Conservation (phyloP, 495 filamentous ascomycete genomes). For the Hyaloscypha hepaticicola region DNA sequence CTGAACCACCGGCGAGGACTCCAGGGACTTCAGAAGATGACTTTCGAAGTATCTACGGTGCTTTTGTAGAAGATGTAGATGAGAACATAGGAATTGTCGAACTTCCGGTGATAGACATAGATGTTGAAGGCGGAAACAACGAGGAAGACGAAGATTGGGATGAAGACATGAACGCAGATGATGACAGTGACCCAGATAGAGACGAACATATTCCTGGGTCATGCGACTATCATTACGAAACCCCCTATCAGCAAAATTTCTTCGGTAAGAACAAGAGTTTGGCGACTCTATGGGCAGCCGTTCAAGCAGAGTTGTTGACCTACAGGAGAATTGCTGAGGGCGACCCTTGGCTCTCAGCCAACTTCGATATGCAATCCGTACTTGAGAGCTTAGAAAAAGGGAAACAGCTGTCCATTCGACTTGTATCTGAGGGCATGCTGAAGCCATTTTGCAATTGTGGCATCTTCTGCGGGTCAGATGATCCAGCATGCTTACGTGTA, state of each 20-base stretch:
- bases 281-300: constrained; percentile 31
- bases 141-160: constrained; percentile 7
- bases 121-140: constrained; percentile 10
- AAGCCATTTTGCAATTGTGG: constrained; percentile 31
- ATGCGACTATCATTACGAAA: constrained; percentile 2
- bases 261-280: constrained; percentile 27
- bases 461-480: constrained; percentile 13
- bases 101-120: constrained; percentile 3
- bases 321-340: constrained; percentile 31
- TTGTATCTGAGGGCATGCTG: constrained; percentile 31
- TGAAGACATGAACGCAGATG: background rate
- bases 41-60: constrained; percentile 14
- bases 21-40: constrained; percentile 3
- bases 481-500: constrained; percentile 11
- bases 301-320: constrained; percentile 34
- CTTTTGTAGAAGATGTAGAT: constrained; percentile 10
- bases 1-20: background rate
- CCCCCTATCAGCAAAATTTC: constrained; percentile 17
- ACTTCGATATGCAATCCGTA: constrained; percentile 31
- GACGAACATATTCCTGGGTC: constrained; percentile 1
- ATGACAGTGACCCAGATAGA: background rate
- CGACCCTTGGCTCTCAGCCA: constrained; percentile 34
- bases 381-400: constrained; percentile 24
- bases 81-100: background rate
- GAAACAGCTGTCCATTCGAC: constrained; percentile 18